Evolutionary conservation across 257 asterid genomes (phyloP), one percentile per base, ranked within the genome.

Genomic region (Ehretia macrophylla): DNA sequence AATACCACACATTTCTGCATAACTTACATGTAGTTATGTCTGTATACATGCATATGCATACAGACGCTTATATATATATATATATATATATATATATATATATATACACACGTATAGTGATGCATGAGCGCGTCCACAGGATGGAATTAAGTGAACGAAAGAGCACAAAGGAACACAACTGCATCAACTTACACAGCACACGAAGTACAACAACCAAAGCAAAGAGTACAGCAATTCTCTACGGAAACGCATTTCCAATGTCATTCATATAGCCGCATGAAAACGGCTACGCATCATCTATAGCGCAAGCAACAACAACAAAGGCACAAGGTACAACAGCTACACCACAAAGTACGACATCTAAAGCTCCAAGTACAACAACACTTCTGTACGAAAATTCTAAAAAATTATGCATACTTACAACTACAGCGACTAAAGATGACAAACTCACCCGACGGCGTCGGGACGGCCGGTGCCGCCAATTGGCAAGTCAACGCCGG

Each of bases 391-490:
- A 23, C 53, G 8, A 60, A 42, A 60, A 27, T 13, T 27, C 22
- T 4, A 8, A n/a, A 45, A 23, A 20, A 11, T 39, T 18, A 11
- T n/a, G 40, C 20, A 49, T n/a, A n/a, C n/a, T n/a, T n/a, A n/a
- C 17, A 50, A 35, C 55, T 20, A 32, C 17, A 45, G 53, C 32
- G 32, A 52, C 14, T 48, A 58, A 42, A 40, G 58, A 23, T 1
- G 18, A 14, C 0, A 54, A 55, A 44, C 81, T 32, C 47, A 91
- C 97, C 97, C 99, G 62, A 90, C 86, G 55, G 95, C 71, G 63
- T 92, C 99, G 19, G 99, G 97, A 27, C 99, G 99, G 19, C 97
- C 99, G 50, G 89, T 88, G 59, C 97, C 97, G 4, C 99, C 99
- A 49, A 92, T 86, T 4, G 97, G 99, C 46, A 92, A 82, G 90